Base-by-base conservation (phyloP, 768 basidiomycete species). In the Termitomyces sp. region DNA sequence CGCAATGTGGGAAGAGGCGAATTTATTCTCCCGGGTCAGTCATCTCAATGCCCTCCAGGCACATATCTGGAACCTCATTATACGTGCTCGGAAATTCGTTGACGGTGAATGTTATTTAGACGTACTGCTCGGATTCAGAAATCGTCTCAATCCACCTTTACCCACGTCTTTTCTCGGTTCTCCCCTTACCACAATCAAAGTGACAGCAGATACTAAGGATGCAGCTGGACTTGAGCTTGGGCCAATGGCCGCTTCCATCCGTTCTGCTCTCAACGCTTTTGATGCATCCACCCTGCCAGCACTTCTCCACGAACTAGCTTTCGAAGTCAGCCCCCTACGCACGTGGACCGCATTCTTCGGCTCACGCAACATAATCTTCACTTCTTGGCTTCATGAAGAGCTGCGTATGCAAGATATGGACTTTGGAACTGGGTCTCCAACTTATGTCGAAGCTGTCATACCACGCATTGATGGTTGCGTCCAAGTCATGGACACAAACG, bases 341-440 rank as follows among this genome's bases (percentile, higher is more conserved):
- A 64, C 65, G 55, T 73, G 75, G 72, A 66, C 62, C 36, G 71
- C 65, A 37, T 77, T 73, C 61, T 57, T 75, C 31, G 73, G 72
- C 12, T 52, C 63, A 46, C 59, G 69, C 36, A 67, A 75, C 48
- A 60, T 64, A 9, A 68, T 75, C 22, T 64, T 72, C 8, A 74
- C 71, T 20, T 70, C 72, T 26, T 75, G 74, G 73, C 57, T 72
- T 50, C 49, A 66, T 22, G 42, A 54, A 13, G 4, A 36, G 58
- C 71, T 13, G 71, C 68, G 18, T 20, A 59, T 69, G 52, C 69
- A 73, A 37, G 69, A 70, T 39, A 59, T 74, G 9, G 69, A 74
- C 59, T 73, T 76, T 54, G 72, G 70, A 0, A 59, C 49, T 12
- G 69, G 69, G 5, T 22, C 49, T 47, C 70, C 73, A 36, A 47